Conservation (phyloP, 805 yeast species). For the Lipomyces kockii region DNA sequence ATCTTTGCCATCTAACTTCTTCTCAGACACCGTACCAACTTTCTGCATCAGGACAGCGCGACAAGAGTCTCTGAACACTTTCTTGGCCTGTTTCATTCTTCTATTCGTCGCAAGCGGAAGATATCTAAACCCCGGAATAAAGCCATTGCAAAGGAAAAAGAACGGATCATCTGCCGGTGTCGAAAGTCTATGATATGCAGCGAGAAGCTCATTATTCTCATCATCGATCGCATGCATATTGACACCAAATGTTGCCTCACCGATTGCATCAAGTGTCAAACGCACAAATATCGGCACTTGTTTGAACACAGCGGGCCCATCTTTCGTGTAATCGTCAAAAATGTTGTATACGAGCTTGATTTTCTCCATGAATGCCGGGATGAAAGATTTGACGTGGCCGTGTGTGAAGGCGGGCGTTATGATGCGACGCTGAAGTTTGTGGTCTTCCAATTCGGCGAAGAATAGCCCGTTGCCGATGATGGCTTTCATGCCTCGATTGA, state of each 20-base stretch:
- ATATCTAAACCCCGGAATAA: conserved; percentile 28
- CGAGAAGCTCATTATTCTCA: conserved; percentile 27
- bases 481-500: conserved; percentile 23
- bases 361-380: conserved; percentile 27
- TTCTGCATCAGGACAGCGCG: conserved; percentile 15
- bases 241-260: conserved; percentile 31
- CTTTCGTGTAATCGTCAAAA: conserved; percentile 12
- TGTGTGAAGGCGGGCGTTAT: conserved; percentile 25
- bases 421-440: conserved; percentile 31
- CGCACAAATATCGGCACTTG: conserved; percentile 17
- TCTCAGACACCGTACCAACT: conserved; percentile 17
- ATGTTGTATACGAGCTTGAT: conserved; percentile 5
- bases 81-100: conserved; percentile 18
- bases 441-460: conserved; percentile 33
- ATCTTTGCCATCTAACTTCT: conserved; percentile 23
- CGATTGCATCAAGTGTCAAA: conserved; percentile 30
- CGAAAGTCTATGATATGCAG: conserved; percentile 22
- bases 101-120: conserved; percentile 24
- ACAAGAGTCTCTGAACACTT: conserved; percentile 17
- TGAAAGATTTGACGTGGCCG: conserved; percentile 24
- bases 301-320: conserved; percentile 16
- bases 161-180: conserved; percentile 21
- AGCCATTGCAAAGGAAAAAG: conserved; percentile 17
- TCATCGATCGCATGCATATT: conserved; percentile 26
- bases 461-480: conserved; percentile 33